Base-by-base conservation (phyloP, 2,329 filamentous ascomycete genomes). In the Blastomyces emzantsi region DNA sequence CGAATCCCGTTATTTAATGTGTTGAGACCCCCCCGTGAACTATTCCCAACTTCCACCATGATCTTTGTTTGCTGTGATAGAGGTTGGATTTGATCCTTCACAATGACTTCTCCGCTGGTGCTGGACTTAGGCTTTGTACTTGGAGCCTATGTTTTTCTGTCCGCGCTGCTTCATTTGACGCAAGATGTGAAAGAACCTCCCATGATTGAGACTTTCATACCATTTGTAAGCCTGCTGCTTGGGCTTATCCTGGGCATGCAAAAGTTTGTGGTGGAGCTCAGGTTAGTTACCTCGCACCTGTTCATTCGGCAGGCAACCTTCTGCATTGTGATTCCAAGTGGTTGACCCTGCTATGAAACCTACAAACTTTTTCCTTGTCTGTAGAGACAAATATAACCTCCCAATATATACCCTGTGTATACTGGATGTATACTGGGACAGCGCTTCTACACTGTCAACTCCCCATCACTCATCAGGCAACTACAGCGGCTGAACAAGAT, bases 371-470 rank as follows among this genome's bases (percentile, higher is more conserved):
- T 15, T 56, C 1, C 28, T 17, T n/a, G 15, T 36, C 13, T 5
- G 36, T 7, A 61, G 59, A 33, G 43, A 47, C 30, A 61, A 61
- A n/a, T 51, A 61, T 51, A 51, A 51, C 22, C 43, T 69, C 1
- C 75, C 78, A 0, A 77, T 80, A 41, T 76, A 76, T 63, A 80
- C 77, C 4, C 65, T 81, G 25, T 64, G 73, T 2, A 69, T 81
- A 45, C 76, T 77, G 0, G 76, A 28, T 64, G 73, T 2, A 69
- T 81, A 45, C 76, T 77, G 0, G 76, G 77, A 3, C 70, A 74
- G 39, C 76, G 77, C 60, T 70, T 79, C 60, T 80, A 80, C 58
- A 70, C 80, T 11, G 72, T 79, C 15, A 75, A 75, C 11, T 71
- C 70, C 1, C 71, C 74, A 0, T 64, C 73, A 0, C 66, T 81